These are phyloP conservation scores for Coemansia sp. DNA, from an alignment of 192 early-diverging fungal genomes.

Conservation along the genomic window DNA sequence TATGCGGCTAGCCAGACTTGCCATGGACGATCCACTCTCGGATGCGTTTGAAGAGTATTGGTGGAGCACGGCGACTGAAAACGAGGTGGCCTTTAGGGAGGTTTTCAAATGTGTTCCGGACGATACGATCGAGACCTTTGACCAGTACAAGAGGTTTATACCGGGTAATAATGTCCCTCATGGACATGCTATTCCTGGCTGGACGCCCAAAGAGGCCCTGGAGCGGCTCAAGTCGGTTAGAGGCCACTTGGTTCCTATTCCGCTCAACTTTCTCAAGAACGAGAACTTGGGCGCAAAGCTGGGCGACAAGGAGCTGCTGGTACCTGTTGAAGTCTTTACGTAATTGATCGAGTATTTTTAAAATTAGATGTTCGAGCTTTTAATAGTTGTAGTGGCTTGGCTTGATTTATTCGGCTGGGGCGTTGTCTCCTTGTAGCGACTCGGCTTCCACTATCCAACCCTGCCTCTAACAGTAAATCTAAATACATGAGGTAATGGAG, in stretches of 20 bases:
- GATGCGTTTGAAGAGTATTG: conserved; percentile 65
- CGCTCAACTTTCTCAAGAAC: conserved; percentile 50
- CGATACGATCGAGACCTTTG: conserved; percentile 68
- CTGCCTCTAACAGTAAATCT: too few relatives aligned
- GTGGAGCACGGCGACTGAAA: conserved; percentile 62
- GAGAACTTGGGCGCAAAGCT: conserved; percentile 55
- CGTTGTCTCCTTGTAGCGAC: background rate
- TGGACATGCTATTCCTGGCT: conserved; percentile 40
- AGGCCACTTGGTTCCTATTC: conserved; percentile 52
- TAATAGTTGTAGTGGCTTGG: background rate
- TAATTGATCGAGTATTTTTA: background rate
- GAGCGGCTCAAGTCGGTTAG: conserved; percentile 36
- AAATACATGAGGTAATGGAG: too few relatives aligned
- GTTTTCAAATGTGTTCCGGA: conserved; percentile 89
- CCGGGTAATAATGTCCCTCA: conserved; percentile 41
- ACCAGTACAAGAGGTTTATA: conserved; percentile 55
- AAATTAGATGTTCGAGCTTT: background rate
- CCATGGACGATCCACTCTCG: conserved; percentile 68
- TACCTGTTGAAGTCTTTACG: conserved; percentile 54
- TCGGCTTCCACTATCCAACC: too few relatives aligned
- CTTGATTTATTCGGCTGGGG: background rate
- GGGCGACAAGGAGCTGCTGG: conserved; percentile 49
- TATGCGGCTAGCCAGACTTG: background rate
- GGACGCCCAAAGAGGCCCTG: conserved; percentile 23
- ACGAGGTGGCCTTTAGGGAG: conserved; percentile 71